These are phyloP conservation scores for Penicillium olsonii DNA, from an alignment of 2,329 filamentous ascomycete species.

Conservation along the genomic window DNA sequence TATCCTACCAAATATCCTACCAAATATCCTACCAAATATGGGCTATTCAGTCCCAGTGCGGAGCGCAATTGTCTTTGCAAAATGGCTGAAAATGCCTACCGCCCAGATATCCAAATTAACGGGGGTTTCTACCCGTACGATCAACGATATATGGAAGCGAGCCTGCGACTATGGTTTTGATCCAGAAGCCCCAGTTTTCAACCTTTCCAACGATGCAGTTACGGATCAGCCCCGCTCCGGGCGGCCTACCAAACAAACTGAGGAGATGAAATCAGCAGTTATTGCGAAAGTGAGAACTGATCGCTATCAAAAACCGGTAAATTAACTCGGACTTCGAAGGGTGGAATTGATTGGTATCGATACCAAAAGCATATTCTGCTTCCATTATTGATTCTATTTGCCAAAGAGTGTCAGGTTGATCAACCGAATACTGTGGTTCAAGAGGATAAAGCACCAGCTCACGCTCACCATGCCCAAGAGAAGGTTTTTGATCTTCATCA, in stretches of 20 bases:
- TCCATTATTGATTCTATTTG: neutral
- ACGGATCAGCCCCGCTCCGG: neutral
- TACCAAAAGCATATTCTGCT: conserved; percentile 2
- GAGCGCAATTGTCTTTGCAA: no score
- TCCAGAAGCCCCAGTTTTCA: no score
- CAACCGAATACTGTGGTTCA: neutral
- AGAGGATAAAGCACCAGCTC: neutral
- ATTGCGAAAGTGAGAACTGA: neutral
- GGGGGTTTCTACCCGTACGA: no score
- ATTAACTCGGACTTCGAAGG: neutral
- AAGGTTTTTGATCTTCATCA: neutral
- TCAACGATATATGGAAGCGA: no score
- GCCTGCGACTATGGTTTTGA: no score
- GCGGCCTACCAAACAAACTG: neutral
- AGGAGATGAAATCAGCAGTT: neutral
- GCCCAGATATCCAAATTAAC: no score
- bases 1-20: no score
- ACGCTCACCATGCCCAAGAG: neutral
- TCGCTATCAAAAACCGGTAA: neutral
- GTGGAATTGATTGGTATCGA: conserved; percentile 2
- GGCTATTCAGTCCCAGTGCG: no score
- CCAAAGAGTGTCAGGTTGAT: neutral
- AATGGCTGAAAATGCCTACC: no score
- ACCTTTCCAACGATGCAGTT: neutral
- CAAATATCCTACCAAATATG: no score